Percentiles rank a stretch among this genome's conserved stretches.
Evolutionary conservation across 768 basidiomycete genomes (phyloP).

Genomic region (Rhodotorula taiwanensis): DNA sequence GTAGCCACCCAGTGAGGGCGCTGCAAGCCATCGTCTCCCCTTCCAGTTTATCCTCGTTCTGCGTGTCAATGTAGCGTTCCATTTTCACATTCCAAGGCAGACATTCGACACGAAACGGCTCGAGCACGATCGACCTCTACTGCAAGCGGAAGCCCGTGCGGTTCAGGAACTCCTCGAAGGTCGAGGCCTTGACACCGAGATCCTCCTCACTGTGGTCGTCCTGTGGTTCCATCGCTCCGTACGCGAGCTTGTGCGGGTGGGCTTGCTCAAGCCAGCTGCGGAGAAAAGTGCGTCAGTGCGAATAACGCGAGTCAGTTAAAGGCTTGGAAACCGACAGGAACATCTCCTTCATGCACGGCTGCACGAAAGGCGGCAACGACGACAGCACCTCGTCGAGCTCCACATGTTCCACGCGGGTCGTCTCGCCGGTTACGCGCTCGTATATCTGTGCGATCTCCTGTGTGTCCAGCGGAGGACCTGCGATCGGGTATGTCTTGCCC

Average conservation of each 20-base stretch:
- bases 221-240: neutral
- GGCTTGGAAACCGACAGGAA: neutral
- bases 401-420: neutral
- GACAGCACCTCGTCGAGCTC: neutral
- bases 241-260: too few relatives aligned
- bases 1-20: neutral
- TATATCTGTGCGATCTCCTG: neutral
- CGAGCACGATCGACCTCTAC: too few relatives aligned
- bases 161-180: neutral
- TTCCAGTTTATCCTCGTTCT: too few relatives aligned
- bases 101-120: too few relatives aligned
- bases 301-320: neutral
- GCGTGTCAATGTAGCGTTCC: too few relatives aligned
- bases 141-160: neutral
- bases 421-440: neutral
- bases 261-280: too few relatives aligned
- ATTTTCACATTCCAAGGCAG: too few relatives aligned
- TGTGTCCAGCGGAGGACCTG: too few relatives aligned
- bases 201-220: neutral
- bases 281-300: neutral
- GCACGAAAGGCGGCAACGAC: too few relatives aligned
- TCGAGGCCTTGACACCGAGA: neutral
- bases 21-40: too few relatives aligned
- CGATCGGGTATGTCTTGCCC: conserved; percentile 2
- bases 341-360: neutral